phyloP scores from a whole-genome alignment of 306 rosid species.

The Pachyrhizus erosus region DNA sequence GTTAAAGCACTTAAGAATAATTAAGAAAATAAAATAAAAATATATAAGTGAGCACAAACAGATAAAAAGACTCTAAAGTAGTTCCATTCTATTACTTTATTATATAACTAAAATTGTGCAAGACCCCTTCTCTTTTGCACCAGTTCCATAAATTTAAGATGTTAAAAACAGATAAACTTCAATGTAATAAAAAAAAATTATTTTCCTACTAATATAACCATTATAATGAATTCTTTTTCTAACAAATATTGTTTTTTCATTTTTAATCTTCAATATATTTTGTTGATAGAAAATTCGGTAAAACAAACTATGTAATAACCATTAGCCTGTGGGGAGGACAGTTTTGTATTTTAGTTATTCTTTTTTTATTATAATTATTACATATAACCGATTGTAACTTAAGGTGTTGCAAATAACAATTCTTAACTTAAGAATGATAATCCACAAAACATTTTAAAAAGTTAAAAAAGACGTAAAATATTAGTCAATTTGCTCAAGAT shows the following conservation, averaged over 20 bases:
- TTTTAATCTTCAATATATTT: neutral
- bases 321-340: neutral
- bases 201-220: neutral
- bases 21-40: neutral
- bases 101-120: neutral
- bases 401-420: neutral
- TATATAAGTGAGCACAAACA: neutral
- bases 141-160: neutral
- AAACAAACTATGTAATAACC: neutral
- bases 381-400: neutral
- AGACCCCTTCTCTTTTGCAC: neutral
- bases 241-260: neutral
- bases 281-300: neutral
- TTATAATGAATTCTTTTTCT: neutral
- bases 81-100: neutral
- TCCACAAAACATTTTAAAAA: neutral
- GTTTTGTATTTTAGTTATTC: neutral
- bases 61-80: neutral
- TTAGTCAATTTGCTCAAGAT: neutral
- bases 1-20: neutral
- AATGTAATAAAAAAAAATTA: neutral
- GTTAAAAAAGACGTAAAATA: neutral
- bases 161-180: neutral
- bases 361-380: neutral
- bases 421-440: neutral